Base-by-base conservation (phyloP, 495 filamentous ascomycete genomes). In the Penicillium riverlandense region DNA sequence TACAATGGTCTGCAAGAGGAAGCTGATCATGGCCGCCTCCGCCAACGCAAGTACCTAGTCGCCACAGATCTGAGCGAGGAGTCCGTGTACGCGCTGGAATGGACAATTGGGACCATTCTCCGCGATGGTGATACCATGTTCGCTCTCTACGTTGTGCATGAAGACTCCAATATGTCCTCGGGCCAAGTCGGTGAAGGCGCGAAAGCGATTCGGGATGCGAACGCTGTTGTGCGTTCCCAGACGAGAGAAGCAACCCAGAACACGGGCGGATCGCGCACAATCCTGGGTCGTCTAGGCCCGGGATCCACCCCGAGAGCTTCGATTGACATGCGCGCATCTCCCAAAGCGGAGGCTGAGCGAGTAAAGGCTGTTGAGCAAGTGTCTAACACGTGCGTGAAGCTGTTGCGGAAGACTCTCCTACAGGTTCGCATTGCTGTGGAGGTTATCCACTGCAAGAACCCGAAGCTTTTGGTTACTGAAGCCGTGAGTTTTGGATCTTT, bases 391-490 rank as follows among this genome's bases (percentile, higher is more conserved):
- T 88, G 91, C 47, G 78, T 90, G 29, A 86, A 84, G 52, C 65
- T 96, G 36, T 70, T 98, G 46, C 77, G 91, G 49, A 94, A 89
- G 72, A 98, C 92, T 6, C 73, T 85, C 43, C 71, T 98, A 34
- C 91, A 97, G 58, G 90, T 95, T 31, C 80, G 87, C 37, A 80
- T 95, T 41, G 87, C 92, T 22, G 83, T 98, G 30, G 92, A 98
- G 62, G 91, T 96, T 14, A 87, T 97, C 49, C 91, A 97, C 61
- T 97, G 92, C 83, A 96, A 96, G 74, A 95, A 85, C 52, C 89
- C 91, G 7, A 88, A 84, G 62, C 80, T 87, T 59, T 69, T 92
- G 58, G 79, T 92, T 35, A 89, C 83, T 4, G 88, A 92, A 67
- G 86, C 90, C 49, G 77, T 79, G 54, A 53, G 75, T 65, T 29